Evolutionary conservation across 2,329 filamentous ascomycete genomes (phyloP), one percentile per base, ranked within the genome.

Genomic region (Colletotrichum agaves): DNA sequence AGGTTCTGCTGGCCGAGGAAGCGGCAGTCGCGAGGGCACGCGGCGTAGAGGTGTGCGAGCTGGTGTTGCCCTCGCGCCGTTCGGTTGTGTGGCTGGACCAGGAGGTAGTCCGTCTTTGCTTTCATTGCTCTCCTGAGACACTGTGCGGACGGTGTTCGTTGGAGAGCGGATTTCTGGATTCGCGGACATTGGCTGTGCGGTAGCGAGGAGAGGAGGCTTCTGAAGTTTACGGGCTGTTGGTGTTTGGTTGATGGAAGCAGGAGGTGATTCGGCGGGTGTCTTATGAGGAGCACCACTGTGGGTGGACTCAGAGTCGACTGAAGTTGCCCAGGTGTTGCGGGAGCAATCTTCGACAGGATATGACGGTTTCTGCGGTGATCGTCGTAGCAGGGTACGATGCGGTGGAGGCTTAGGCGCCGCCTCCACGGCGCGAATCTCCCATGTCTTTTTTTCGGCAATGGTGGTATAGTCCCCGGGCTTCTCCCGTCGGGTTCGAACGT

Each of bases 391-490:
- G 63, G 53, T 78, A 76, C 8, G 77, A 74, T 56, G 79, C 74
- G 61, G 80, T 75, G 57, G 78, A 63, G 4, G 78, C 72, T 17
- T 76, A 70, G 60, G 80, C 72, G 67, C 69, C 56, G 56, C 70
- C 1, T 72, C 65, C 39, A 70, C 72, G 5, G 78, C 76, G 0
- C 76, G 75, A 1, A 84, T 71, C 13, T 86, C 83, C 70, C 77
- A 78, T 0, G 80, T 81, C 23, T 82, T 83, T 67, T 87, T 84
- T 70, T 87, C 84, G 1, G 81, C 66, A 31, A 84, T 83, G 1
- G 83, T 81, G 0, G 79, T 78, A 69, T 83, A 84, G 12, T 83
- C 80, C 6, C 79, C 80, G 2, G 76, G 76, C 61, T 80, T 78
- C 47, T 79, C 71, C 4, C 69, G 64, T 17, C 52, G 53, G 1